phyloP scores from a whole-genome alignment of 202 grass and related monocot genomes.

The Setaria viridis region DNA sequence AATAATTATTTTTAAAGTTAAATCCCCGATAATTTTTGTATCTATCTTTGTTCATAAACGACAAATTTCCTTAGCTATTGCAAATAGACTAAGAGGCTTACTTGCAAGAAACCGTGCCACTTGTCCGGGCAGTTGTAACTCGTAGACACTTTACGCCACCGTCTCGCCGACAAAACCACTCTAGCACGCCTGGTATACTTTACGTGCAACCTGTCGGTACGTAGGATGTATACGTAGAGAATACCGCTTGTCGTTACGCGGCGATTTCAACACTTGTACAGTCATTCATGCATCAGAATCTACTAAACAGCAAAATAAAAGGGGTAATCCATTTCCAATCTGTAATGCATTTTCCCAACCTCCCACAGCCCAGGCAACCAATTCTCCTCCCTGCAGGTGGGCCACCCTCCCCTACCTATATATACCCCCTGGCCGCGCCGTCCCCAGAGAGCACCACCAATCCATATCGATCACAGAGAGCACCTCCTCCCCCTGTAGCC shows the following conservation, averaged over 20 bases:
- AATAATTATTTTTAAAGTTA: no score
- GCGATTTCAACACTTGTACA: not conserved
- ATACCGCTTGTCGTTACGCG: not conserved
- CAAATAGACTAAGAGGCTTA: not conserved
- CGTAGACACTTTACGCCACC: not conserved
- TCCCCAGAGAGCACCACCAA: not conserved
- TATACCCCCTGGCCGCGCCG: not conserved
- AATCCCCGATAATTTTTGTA: not conserved
- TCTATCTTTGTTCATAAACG: not conserved
- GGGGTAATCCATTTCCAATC: not conserved
- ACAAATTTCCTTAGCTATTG: not conserved
- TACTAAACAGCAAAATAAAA: not conserved
- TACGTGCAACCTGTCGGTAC: not conserved
- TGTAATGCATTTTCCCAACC: not conserved
- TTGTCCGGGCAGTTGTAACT: accelerated
- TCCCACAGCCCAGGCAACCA: not conserved
- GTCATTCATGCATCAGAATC: not conserved
- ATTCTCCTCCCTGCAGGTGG: not conserved
- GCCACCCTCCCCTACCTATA: constrained; percentile 31
- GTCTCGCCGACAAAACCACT: not conserved
- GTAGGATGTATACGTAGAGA: not conserved
- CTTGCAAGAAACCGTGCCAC: not conserved
- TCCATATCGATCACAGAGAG: not conserved
- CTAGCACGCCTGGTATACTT: not conserved
- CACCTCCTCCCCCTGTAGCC: not conserved